A percentile compares a stretch with the other conserved stretches of the same genome.
phyloP scores from a whole-genome alignment of 495 filamentous ascomycete genomes.

The Bryoglossum gracile region DNA sequence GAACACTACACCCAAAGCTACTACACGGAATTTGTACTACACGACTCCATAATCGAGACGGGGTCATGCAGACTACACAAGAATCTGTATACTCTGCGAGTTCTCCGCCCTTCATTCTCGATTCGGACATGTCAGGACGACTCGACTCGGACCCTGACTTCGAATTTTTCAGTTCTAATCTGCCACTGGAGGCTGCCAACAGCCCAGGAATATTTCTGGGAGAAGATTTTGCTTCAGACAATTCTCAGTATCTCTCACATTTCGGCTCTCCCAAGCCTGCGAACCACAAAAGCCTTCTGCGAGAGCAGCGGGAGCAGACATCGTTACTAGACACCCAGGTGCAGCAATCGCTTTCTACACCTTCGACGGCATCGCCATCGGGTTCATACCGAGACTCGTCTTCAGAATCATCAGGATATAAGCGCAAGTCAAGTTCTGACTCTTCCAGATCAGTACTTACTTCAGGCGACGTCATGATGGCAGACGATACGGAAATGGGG shows the following conservation, averaged over 20 bases:
- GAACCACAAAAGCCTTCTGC: constrained; percentile 15
- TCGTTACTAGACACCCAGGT: constrained; percentile 25
- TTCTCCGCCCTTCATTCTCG: constrained; percentile 27
- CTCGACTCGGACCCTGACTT: constrained; percentile 31
- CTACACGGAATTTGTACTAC: not conserved
- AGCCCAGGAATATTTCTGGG: constrained; percentile 20
- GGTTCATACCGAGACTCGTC: constrained; percentile 41
- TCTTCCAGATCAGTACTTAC: constrained; percentile 32
- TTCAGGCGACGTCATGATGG: constrained; percentile 25
- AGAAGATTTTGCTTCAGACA: constrained; percentile 19
- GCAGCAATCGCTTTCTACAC: constrained; percentile 18
- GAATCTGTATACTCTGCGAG: constrained; percentile 21
- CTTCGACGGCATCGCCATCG: constrained; percentile 31
- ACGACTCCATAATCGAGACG: constrained; percentile 3
- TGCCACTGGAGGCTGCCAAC: constrained; percentile 13
- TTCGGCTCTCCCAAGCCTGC: constrained; percentile 14
- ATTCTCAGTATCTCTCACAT: constrained; percentile 8
- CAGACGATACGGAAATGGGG: constrained; percentile 22
- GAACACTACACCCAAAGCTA: not conserved
- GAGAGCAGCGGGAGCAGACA: constrained; percentile 8
- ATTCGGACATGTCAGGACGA: constrained; percentile 27
- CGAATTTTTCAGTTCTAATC: constrained; percentile 31
- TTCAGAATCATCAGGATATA: constrained; percentile 38
- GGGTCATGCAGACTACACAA: constrained; percentile 23
- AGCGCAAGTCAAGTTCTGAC: constrained; percentile 39